A percentile compares a stretch with the other conserved stretches of the same genome.
These are phyloP conservation scores for Zymoseptoria ardabiliae DNA, from an alignment of 2,329 filamentous ascomycete species.

Conservation along the genomic window DNA sequence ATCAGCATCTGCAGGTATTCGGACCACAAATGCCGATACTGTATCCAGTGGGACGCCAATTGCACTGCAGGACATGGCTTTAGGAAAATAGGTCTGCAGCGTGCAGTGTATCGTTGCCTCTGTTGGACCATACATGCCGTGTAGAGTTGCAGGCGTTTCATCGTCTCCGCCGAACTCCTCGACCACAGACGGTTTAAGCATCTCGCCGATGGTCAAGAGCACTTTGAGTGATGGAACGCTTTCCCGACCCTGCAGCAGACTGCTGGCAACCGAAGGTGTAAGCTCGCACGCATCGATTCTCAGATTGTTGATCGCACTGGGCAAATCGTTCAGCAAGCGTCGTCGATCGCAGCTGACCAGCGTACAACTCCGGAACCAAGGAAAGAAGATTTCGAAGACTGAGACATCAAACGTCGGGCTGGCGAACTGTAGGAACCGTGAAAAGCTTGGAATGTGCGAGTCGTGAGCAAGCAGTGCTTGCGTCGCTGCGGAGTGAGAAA, in stretches of 20 bases:
- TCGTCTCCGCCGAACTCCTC: conserved; percentile 64
- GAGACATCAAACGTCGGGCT: conserved; percentile 91
- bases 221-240: conserved; percentile 62
- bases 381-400: conserved; percentile 92
- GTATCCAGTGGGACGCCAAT: conserved; percentile 76
- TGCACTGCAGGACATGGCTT: conserved; percentile 52
- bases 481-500: conserved; percentile 72
- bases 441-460: conserved; percentile 65
- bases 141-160: conserved; percentile 57
- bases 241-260: conserved; percentile 60
- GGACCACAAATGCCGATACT: conserved; percentile 67
- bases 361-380: conserved; percentile 64
- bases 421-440: conserved; percentile 82
- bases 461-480: conserved; percentile 80
- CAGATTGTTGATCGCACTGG: conserved; percentile 56
- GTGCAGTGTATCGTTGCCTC: conserved; percentile 91
- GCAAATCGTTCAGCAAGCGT: conserved; percentile 67
- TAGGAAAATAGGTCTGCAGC: conserved; percentile 56
- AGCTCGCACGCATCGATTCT: conserved; percentile 77
- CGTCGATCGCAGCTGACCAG: conserved; percentile 63
- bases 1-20: conserved; percentile 30
- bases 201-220: conserved; percentile 84
- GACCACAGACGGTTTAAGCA: conserved; percentile 73
- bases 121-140: conserved; percentile 92
- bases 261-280: conserved; percentile 79